Conservation (phyloP, 257 asterid species). For the Solanum tarapatanum region DNA sequence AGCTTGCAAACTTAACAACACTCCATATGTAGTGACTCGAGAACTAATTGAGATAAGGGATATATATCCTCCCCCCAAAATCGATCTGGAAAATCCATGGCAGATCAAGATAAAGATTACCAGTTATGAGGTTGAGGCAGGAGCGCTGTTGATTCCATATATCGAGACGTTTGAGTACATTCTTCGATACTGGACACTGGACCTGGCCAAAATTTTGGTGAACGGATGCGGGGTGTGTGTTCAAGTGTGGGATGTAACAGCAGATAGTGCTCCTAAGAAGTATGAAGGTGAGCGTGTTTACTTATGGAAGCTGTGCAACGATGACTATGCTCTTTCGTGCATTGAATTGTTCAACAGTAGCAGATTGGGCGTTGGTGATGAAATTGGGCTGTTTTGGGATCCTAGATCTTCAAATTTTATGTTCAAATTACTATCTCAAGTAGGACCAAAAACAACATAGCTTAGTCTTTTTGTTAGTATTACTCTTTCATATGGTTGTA, state of each 20-base stretch:
- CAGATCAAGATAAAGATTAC: background rate
- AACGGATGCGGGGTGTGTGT: conserved; percentile 17
- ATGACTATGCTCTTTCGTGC: conserved; percentile 19
- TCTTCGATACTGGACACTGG: conserved; percentile 31
- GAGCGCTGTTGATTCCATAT: background rate
- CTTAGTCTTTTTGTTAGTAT: background rate
- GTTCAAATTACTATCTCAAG: conserved; percentile 9
- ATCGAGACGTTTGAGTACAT: background rate
- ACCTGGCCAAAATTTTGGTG: conserved; percentile 21
- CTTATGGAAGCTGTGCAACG: conserved; percentile 18
- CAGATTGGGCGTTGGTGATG: conserved; percentile 21
- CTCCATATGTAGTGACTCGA: background rate
- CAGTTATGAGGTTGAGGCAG: background rate
- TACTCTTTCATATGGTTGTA: too few relatives aligned
- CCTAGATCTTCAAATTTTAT: background rate
- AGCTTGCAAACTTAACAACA: background rate
- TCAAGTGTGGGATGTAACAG: conserved; percentile 39
- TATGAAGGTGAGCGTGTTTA: background rate
- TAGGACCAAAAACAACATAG: background rate
- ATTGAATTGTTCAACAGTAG: conserved; percentile 12
- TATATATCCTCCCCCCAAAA: background rate
- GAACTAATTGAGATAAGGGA: background rate
- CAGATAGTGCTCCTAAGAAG: conserved; percentile 11
- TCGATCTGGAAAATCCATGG: background rate
- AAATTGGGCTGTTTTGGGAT: conserved; percentile 44